Evolutionary conservation across 306 rosid genomes (phyloP).

Genomic region (Glycine tomentella): DNA sequence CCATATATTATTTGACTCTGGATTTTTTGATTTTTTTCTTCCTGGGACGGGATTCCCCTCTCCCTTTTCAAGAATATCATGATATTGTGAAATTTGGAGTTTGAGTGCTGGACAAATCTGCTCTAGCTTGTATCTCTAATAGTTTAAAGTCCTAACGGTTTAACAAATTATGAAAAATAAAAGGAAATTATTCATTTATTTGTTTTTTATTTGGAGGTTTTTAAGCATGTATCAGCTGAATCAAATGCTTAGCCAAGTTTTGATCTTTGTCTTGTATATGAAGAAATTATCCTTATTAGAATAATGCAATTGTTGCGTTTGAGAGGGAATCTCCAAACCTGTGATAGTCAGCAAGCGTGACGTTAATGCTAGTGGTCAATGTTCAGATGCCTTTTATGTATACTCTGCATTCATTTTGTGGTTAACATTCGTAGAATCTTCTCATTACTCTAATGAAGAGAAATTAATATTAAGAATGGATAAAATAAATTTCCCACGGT

Average conservation of each 20-base stretch:
- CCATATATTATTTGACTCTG: not conserved
- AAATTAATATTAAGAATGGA: not conserved
- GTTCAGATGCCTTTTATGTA: conserved; percentile 10
- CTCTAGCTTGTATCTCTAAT: not conserved
- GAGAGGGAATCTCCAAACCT: not conserved
- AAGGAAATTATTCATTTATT: not conserved
- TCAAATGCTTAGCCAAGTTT: not conserved
- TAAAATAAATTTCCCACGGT: not conserved
- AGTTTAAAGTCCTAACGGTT: conserved; percentile 19
- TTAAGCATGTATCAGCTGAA: conserved; percentile 29
- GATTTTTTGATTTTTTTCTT: too few relatives aligned
- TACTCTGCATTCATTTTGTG: not conserved
- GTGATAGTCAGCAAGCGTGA: not conserved
- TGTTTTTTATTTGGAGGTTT: conserved; percentile 20
- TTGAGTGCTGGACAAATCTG: conserved; percentile 24
- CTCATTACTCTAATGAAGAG: not conserved
- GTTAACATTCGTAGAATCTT: not conserved
- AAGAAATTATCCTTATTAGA: conserved; percentile 24
- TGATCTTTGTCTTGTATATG: conserved; percentile 20
- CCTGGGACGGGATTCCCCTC: too few relatives aligned
- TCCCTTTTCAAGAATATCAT: not conserved
- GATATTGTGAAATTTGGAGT: conserved; percentile 2
- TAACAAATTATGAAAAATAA: not conserved
- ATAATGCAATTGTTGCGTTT: conserved; percentile 9
- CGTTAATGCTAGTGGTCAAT: not conserved